Evolutionary conservation across 352 stramenopile species (phyloP), one percentile per base, ranked within the genome.

Genomic region (Phytophthora fragariae): DNA sequence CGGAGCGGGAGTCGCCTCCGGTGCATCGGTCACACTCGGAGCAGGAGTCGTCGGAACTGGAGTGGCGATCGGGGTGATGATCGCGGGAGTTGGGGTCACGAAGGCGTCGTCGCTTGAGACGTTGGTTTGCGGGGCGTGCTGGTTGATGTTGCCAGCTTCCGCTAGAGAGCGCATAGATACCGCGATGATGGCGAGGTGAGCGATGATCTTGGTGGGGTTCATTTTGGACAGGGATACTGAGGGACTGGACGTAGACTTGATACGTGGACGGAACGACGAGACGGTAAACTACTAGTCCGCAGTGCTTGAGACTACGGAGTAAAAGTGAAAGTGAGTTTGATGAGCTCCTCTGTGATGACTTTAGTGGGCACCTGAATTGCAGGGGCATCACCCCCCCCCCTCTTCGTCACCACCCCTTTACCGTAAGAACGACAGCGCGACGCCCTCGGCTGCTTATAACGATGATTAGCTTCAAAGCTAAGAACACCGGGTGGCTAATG

Each of bases 141-240:
- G 47, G n/a, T 29, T 54, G 19, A 54, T 29, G n/a, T 15, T 54
- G 2, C 47, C 47, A 12, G 47, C 47, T 11, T 54, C n/a, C 47
- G n/a, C n/a, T 1, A 54, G 47, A 2, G 47, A 54, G 17, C 47
- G 2, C n/a, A 54, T 54, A 15, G 47, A 6, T 7, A 21, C 50
- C 19, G 35, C 55, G 17, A 49, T 44, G 27, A 53, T 24, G 17
- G 27, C 58, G 41, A 59, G 67, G 15, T 46, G 56, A 1, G 67
- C 41, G 54, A 73, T 24, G 2, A 65, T 19, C 67, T 73, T 68
- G 53, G 11, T 52, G 54, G 37, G 39, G 46, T 73, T 73, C 67
- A 73, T 73, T 14, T 50, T 49, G 33, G 15, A 55, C 17, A 19
- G 47, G 33, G 57, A 35, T 3, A 29, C 41, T 9, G 14, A 29